A percentile compares a stretch with the other conserved stretches of the same genome.
Conservation (phyloP, 2,329 filamentous ascomycete genomes). For the Endocalyx cinctus region DNA sequence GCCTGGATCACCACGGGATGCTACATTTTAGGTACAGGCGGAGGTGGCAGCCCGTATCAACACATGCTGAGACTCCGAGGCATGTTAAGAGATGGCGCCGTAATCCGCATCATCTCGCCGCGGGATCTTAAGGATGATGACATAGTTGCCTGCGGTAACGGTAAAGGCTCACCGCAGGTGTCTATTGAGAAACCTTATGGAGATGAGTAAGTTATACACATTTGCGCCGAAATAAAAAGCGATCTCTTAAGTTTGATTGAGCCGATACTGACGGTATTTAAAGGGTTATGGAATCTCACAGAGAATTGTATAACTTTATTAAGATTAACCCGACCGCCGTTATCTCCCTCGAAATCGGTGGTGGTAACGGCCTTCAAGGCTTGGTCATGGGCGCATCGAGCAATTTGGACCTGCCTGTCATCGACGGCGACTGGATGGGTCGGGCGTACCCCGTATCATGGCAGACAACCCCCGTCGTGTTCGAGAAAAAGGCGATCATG, state of each 20-base stretch:
- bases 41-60: constrained; percentile 49
- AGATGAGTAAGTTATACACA: constrained; percentile 36
- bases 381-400: constrained; percentile 47
- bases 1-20: constrained; percentile 51
- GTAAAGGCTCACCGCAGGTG: constrained; percentile 53
- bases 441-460: constrained; percentile 45
- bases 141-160: constrained; percentile 47
- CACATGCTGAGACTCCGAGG: constrained; percentile 33
- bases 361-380: constrained; percentile 55
- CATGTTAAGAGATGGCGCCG: constrained; percentile 34
- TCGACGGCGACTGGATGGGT: constrained; percentile 51
- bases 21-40: constrained; percentile 54
- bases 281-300: constrained; percentile 14
- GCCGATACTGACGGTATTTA: too few species aligned
- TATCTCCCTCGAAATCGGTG: constrained; percentile 60
- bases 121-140: constrained; percentile 42
- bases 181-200: constrained; percentile 52
- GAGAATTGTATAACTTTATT: constrained; percentile 46
- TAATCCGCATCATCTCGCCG: constrained; percentile 43
- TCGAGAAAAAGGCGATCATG: constrained; percentile 7
- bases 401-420: constrained; percentile 43
- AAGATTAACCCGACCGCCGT: constrained; percentile 46
- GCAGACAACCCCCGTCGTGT: constrained; percentile 42
- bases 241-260: constrained; percentile 33
- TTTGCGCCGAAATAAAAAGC: constrained; percentile 23